Conservation (phyloP, 192 early-diverging fungal genomes). For the Cladochytrium replicatum region DNA sequence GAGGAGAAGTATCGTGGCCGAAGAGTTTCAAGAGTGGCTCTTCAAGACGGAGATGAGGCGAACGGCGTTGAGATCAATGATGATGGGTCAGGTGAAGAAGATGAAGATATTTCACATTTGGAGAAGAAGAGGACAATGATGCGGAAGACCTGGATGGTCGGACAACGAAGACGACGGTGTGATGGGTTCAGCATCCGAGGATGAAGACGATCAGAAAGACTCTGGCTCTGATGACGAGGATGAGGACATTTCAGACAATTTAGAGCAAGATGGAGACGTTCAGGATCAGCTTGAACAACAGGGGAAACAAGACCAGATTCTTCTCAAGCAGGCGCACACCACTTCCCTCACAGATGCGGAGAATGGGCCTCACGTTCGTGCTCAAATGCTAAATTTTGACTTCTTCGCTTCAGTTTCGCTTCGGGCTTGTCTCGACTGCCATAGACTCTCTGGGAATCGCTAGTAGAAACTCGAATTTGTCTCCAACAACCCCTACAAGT, state of each 20-base stretch:
- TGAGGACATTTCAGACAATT: conserved; percentile 8
- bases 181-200: too few relatives aligned
- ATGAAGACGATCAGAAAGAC: conserved; percentile 7
- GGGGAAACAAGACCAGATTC: conserved; percentile 72
- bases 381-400: conserved; percentile 89
- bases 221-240: conserved; percentile 14
- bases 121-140: too few relatives aligned
- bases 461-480: conserved; percentile 80
- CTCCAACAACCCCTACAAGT: conserved; percentile 66
- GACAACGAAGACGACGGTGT: too few relatives aligned
- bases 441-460: conserved; percentile 66
- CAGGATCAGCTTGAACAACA: conserved; percentile 55
- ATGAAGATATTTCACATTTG: too few relatives aligned
- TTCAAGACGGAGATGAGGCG: too few relatives aligned
- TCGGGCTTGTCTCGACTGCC: too few relatives aligned
- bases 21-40: too few relatives aligned
- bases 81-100: too few relatives aligned
- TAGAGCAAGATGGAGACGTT: conserved; percentile 3
- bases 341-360: conserved; percentile 69
- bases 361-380: conserved; percentile 82
- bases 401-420: too few relatives aligned
- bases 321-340: conserved; percentile 67
- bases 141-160: conserved; percentile 3
- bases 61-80: too few relatives aligned
- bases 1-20: too few relatives aligned